Percentiles rank a stretch among this genome's conserved stretches.
Conservation (phyloP, 208 protist genomes). For the Wallacemonas collosoma region DNA sequence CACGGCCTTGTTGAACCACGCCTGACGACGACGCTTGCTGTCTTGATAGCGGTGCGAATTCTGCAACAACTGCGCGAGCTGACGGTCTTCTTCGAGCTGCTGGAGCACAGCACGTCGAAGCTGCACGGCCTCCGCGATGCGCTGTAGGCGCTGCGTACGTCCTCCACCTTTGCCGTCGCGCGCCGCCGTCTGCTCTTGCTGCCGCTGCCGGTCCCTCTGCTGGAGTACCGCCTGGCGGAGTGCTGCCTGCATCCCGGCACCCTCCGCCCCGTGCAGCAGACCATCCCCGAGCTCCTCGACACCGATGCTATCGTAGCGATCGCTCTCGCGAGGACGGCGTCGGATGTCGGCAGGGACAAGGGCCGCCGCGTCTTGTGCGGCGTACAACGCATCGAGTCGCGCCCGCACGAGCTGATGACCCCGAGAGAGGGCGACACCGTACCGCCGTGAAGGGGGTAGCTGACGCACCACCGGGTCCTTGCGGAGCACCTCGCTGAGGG, state of each 20-base stretch:
- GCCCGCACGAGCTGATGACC: slow-evolving; percentile 27
- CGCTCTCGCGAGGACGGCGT: background rate
- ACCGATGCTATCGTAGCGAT: slow-evolving; percentile 8
- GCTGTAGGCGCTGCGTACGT: slow-evolving; percentile 10
- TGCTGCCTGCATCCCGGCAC: background rate
- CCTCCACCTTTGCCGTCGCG: background rate
- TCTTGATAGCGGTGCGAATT: slow-evolving; percentile 55
- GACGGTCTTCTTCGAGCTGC: slow-evolving; percentile 16
- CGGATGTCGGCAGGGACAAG: background rate
- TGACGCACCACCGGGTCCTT: slow-evolving; percentile 21
- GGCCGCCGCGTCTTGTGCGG: background rate
- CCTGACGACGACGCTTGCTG: slow-evolving; percentile 29
- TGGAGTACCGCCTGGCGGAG: background rate
- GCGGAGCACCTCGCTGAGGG: slow-evolving; percentile 14
- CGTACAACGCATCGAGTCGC: background rate
- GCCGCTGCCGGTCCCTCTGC: background rate
- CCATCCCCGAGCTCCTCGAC: slow-evolving; percentile 15
- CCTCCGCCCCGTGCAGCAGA: slow-evolving; percentile 7
- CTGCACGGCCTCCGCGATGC: slow-evolving; percentile 9
- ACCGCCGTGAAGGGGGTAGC: slow-evolving; percentile 25
- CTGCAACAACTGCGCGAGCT: slow-evolving; percentile 29
- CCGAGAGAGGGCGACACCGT: slow-evolving; percentile 27
- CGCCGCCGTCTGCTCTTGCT: background rate
- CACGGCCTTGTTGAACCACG: slow-evolving; percentile 32
- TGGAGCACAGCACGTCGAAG: slow-evolving; percentile 11